Conservation (phyloP, 129 eudicot species). For the Centrapalus pauciflorus region DNA sequence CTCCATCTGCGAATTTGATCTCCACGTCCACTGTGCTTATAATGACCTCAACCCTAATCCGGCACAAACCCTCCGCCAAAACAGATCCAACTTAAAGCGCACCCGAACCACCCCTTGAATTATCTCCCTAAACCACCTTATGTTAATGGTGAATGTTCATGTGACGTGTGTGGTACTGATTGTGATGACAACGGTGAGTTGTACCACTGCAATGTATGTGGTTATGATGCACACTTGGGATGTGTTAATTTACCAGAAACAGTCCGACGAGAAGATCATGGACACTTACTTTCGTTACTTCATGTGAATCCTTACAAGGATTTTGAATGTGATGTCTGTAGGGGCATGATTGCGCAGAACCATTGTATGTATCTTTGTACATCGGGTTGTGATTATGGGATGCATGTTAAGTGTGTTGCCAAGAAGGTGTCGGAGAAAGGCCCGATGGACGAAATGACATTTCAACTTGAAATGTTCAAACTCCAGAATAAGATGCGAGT, state of each 20-base stretch:
- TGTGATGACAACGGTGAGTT: not conserved
- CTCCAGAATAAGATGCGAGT: constrained; percentile 9
- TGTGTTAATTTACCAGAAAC: constrained; percentile 15
- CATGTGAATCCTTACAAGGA: not conserved
- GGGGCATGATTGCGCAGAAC: not conserved
- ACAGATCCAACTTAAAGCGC: constrained; percentile 10
- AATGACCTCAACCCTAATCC: not conserved
- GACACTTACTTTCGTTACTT: constrained; percentile 11
- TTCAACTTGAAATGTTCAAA: constrained; percentile 9
- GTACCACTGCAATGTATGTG: constrained; percentile 10
- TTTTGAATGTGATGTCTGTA: constrained; percentile 16
- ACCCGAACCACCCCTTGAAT: constrained; percentile 4
- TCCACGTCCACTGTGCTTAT: constrained; percentile 24
- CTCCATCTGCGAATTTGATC: constrained; percentile 17
- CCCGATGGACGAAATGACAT: constrained; percentile 1
- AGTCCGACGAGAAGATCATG: not conserved
- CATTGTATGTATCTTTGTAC: constrained; percentile 21
- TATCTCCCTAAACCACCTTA: constrained; percentile 4
- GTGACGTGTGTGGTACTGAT: constrained; percentile 17
- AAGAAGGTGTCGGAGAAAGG: not conserved
- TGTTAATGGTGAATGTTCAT: not conserved
- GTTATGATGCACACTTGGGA: constrained; percentile 10
- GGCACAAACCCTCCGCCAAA: not conserved
- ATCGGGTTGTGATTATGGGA: constrained; percentile 20
- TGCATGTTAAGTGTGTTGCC: constrained; percentile 16